Evolutionary conservation across 306 rosid species (phyloP).

Genomic region (Cucurbita argyrosperma): DNA sequence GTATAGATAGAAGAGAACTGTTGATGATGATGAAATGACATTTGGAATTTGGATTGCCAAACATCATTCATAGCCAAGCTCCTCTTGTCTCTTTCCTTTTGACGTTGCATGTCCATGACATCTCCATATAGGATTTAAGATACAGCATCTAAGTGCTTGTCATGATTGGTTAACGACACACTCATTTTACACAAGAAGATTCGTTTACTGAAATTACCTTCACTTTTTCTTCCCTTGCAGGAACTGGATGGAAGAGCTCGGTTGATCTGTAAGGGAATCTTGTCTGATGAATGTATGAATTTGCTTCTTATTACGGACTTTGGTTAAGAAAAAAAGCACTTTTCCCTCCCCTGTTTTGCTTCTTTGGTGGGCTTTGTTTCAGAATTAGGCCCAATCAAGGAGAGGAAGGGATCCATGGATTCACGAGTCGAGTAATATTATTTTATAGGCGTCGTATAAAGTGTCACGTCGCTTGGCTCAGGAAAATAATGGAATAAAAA

Average conservation of each 20-base stretch:
- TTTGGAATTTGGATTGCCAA: neutral
- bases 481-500: constrained; percentile 9
- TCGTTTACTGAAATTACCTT: neutral
- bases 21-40: neutral
- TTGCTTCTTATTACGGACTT: neutral
- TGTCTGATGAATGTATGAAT: neutral
- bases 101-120: constrained; percentile 2
- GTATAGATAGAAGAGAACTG: neutral
- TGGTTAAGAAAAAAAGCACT: neutral
- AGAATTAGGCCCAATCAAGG: neutral
- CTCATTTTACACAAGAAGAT: neutral
- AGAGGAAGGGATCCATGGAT: neutral
- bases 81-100: constrained; percentile 3
- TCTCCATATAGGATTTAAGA: neutral
- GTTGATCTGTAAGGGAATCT: neutral
- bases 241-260: neutral
- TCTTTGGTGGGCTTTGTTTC: neutral
- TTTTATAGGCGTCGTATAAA: neutral
- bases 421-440: neutral
- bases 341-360: neutral
- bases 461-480: constrained; percentile 9
- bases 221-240: neutral
- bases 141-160: neutral
- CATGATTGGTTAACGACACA: neutral
- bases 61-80: neutral